phyloP scores from a whole-genome alignment of 2,329 filamentous ascomycete genomes.

The Verticillium nubilum region DNA sequence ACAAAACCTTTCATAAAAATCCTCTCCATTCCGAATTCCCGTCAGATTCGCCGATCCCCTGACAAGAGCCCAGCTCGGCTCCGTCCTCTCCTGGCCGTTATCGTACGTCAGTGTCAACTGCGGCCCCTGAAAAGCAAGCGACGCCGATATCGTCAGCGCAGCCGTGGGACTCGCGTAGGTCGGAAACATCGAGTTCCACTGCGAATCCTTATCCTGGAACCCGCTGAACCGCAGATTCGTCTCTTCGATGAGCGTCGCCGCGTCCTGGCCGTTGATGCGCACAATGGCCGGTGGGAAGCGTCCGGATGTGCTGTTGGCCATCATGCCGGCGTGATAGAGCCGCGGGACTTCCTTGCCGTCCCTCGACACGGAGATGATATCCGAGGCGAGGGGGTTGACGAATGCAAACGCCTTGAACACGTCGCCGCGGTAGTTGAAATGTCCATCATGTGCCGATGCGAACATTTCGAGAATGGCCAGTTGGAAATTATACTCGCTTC shows the following conservation, averaged over 20 bases:
- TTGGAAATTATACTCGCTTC: constrained; percentile 51
- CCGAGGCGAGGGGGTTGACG: constrained; percentile 24
- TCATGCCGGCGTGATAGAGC: constrained; percentile 35
- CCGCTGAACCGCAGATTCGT: constrained; percentile 37
- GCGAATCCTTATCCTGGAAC: constrained; percentile 51
- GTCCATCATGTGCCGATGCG: constrained; percentile 56
- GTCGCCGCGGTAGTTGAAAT: constrained; percentile 53
- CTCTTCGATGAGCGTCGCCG: constrained; percentile 40
- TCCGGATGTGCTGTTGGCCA: neutral
- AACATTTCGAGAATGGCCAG: constrained; percentile 43
- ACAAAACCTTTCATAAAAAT: constrained; percentile 29
- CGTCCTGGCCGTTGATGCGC: constrained; percentile 52
- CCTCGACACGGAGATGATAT: constrained; percentile 53
- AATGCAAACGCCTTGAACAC: constrained; percentile 45
- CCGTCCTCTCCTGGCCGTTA: constrained; percentile 20
- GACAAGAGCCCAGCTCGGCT: constrained; percentile 19
- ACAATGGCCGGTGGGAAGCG: constrained; percentile 36
- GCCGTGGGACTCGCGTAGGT: constrained; percentile 17
- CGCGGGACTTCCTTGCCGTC: constrained; percentile 55
- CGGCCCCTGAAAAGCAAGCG: constrained; percentile 20
- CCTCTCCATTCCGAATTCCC: constrained; percentile 24
- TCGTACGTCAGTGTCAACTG: constrained; percentile 25
- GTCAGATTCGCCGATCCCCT: constrained; percentile 20
- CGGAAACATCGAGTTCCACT: constrained; percentile 34
- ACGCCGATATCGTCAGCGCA: constrained; percentile 15